Base-by-base conservation (phyloP, 2,329 filamentous ascomycete species). In the Pestalotiopsis sp. region DNA sequence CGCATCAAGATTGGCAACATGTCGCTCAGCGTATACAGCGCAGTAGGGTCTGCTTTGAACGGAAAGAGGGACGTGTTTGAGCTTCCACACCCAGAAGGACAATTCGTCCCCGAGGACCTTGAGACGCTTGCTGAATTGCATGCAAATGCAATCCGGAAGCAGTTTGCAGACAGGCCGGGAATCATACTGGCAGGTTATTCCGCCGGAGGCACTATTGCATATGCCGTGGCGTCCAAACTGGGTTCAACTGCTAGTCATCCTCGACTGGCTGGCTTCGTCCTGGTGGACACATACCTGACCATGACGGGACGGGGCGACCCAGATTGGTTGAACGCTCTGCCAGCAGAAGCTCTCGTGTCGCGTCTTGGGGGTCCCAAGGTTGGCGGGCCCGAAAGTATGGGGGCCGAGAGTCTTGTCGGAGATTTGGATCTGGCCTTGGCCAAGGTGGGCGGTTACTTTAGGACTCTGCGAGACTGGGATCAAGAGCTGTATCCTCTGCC, bases 391-490 rank as follows among this genome's bases (percentile, higher is more conserved):
- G 25, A 64, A 3, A 23, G 38, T 25, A 64, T 45, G 20, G 62
- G 64, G 12, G 38, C 38, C 7, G 64, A 66, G 31, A 66, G 64
- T 66, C 64, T 59, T 23, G 64, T 66, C 14, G 64, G 64, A 39
- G 64, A 66, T n/a, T 45, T 66, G 38, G 64, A 66, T 49, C 64
- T 66, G 49, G 64, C 64, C 45, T 49, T 66, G 52, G 38, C 64
- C 49, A 66, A 66, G 64, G 64, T 66, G 64, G 64, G 64, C 31
- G 64, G 64, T 4, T 66, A 66, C 36, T 66, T 66, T 17, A 58
- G 64, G 49, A 66, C 64, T 17, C 36, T 66, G 64, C 64, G 52
- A 38, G 64, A 66, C 52, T 66, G 64, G 64, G 38, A 66, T 25
- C 49, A 39, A 41, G n/a, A 59, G 14, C 56, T 66, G 36, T 60